A percentile compares a stretch with the other conserved stretches of the same genome.
phyloP scores from a whole-genome alignment of 345 rosid genomes.

The Gossypioides kirkii region DNA sequence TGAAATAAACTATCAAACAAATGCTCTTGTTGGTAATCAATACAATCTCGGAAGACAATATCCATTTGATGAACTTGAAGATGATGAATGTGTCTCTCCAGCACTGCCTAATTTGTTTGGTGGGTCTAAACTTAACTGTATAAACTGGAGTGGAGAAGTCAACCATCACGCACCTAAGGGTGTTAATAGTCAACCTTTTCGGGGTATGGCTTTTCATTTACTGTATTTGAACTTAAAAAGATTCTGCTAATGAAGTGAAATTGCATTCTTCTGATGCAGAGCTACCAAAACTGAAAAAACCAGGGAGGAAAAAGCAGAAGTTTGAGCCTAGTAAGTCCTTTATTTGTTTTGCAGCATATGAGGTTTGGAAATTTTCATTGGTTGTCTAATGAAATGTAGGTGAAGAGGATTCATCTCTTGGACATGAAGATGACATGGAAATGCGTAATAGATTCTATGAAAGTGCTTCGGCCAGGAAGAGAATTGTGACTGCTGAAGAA shows the following conservation, averaged over 20 bases:
- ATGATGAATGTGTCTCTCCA: constrained; percentile 46
- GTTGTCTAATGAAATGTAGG: constrained; percentile 27
- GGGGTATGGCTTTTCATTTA: constrained; percentile 20
- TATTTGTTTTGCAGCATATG: constrained; percentile 11
- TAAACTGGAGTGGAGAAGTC: constrained; percentile 34
- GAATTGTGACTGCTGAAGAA: constrained; percentile 74
- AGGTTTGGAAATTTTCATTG: constrained; percentile 13
- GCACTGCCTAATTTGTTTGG: constrained; percentile 50
- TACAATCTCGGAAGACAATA: constrained; percentile 49
- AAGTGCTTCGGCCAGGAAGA: constrained; percentile 71
- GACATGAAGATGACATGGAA: constrained; percentile 41
- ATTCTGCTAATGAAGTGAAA: constrained; percentile 25
- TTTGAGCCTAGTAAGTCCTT: constrained; percentile 54
- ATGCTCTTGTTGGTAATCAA: constrained; percentile 23
- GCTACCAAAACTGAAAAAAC: constrained; percentile 42
- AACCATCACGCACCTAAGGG: constrained; percentile 25
- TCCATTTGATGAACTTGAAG: constrained; percentile 72
- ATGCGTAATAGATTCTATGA: constrained; percentile 57
- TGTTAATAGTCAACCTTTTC: constrained; percentile 20
- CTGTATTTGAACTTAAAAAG: constrained; percentile 13
- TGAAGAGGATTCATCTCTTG: constrained; percentile 36
- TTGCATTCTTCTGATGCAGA: constrained; percentile 35
- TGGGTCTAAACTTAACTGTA: constrained; percentile 30
- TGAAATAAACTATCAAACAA: constrained; percentile 68
- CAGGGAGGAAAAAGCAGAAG: constrained; percentile 64